Base-by-base conservation (phyloP, 257 asterid genomes). In the Solanum chmielewskii region DNA sequence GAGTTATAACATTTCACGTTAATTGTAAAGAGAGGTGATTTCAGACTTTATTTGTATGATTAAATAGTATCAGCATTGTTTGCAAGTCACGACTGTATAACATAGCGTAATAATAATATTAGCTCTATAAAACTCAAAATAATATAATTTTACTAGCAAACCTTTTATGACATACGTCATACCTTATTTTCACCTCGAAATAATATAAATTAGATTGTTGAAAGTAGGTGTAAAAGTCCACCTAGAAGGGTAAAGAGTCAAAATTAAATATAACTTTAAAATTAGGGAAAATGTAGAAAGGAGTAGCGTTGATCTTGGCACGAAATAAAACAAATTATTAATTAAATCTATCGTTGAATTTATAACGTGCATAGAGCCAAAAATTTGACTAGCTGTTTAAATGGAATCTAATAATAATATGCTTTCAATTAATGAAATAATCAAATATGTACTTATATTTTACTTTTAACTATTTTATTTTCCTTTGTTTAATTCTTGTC, bases 381-480 rank as follows among this genome's bases (percentile, higher is more conserved):
- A 86, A 59, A n/a, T 21, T 74, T 84, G 84, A 87, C 73, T 86
- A 83, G 83, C 78, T 89, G 86, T 80, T 80, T 86, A 84, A 89
- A 78, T 25, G 84, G 88, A 83, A 89, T 62, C 86, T 73, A 78
- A 77, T 44, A 78, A 77, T 42, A 39, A 56, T 56, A 56, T 56
- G 7, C n/a, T 7, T 56, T 56, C 11, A 18, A 56, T 56, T 56
- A 56, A 56, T 56, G 64, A 56, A 56, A 11, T 75, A 42, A 42
- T 41, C 7, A 15, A 29, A 69, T 3, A 37, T 2, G 56, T 60
- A 47, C 27, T 41, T 11, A 20, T 56, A 69, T 29, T 52, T 84
- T 59, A n/a, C 3, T 56, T 60, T 23, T 41, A 47, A 59, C 39
- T 33, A 45, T 42, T 56, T 70, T 2, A 37, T 18, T 42, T 68